These are phyloP conservation scores for Blastocystis sp. DNA, from an alignment of 352 stramenopile species.

Conservation along the genomic window DNA sequence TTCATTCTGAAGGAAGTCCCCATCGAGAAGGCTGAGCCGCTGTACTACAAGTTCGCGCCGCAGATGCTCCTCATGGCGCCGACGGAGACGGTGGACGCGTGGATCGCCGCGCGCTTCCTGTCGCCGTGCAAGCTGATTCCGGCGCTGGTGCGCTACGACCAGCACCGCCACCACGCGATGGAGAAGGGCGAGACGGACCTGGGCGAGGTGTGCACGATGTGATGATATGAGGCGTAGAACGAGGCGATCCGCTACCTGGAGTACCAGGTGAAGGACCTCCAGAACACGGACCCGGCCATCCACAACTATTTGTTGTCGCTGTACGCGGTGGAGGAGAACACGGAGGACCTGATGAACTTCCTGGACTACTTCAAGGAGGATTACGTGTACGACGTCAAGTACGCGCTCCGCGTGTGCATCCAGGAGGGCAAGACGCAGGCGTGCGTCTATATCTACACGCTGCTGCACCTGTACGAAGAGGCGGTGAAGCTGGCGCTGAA, in stretches of 20 bases:
- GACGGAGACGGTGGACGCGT: slow-evolving; percentile 84
- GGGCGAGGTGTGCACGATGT: slow-evolving; percentile 72
- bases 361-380: slow-evolving; percentile 83
- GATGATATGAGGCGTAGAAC: slow-evolving; percentile 79
- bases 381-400: slow-evolving; percentile 85
- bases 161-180: slow-evolving; percentile 71
- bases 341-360: slow-evolving; percentile 84
- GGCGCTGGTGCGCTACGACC: slow-evolving; percentile 84
- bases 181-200: slow-evolving; percentile 32
- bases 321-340: slow-evolving; percentile 77
- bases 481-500: slow-evolving; percentile 81
- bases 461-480: slow-evolving; percentile 86
- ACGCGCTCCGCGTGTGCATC: slow-evolving; percentile 85
- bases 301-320: slow-evolving; percentile 87
- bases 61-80: slow-evolving; percentile 86
- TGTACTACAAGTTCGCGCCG: slow-evolving; percentile 90
- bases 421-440: slow-evolving; percentile 86
- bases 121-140: slow-evolving; percentile 86
- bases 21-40: slow-evolving; percentile 84
- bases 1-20: slow-evolving; percentile 82
- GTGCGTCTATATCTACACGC: slow-evolving; percentile 89
- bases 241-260: slow-evolving; percentile 87
- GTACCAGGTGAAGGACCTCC: slow-evolving; percentile 84
- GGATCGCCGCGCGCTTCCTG: slow-evolving; percentile 81
- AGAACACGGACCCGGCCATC: slow-evolving; percentile 84